Evolutionary conservation across 768 basidiomycete genomes (phyloP).

Genomic region (Crepidotus variabilis): DNA sequence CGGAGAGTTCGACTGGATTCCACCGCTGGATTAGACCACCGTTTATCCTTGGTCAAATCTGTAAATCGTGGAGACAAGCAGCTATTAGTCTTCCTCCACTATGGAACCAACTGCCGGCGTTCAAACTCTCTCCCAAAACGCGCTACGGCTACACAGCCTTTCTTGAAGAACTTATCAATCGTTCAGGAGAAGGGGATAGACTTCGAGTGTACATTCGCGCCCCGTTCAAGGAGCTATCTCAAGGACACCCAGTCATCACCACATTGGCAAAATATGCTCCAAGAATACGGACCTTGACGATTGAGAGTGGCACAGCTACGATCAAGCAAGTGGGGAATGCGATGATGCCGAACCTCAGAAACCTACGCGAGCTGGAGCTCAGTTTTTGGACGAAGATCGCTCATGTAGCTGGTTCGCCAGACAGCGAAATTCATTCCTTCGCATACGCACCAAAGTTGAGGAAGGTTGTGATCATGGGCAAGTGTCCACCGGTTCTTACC

Average conservation of each 20-base stretch:
- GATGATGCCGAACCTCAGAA: background rate
- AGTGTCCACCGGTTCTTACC: conserved; percentile 4
- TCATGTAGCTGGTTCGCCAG: background rate
- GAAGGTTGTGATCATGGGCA: conserved; percentile 6
- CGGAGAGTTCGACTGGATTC: conserved; percentile 1
- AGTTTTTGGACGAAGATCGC: conserved; percentile 2
- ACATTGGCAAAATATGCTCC: conserved; percentile 3
- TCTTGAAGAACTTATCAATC: conserved; percentile 5
- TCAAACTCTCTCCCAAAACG: background rate
- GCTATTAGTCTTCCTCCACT: conserved; percentile 5
- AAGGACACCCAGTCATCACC: conserved; percentile 3
- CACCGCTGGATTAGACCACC: conserved; percentile 5
- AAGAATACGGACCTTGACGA: conserved; percentile 7
- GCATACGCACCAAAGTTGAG: conserved; percentile 1
- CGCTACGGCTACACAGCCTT: background rate
- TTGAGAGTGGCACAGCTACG: conserved; percentile 5
- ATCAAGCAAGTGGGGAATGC: background rate
- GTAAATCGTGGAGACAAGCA: conserved; percentile 5
- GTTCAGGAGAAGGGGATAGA: conserved; percentile 5
- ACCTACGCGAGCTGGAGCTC: conserved; percentile 6
- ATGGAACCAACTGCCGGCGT: conserved; percentile 9
- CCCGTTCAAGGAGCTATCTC: conserved; percentile 4
- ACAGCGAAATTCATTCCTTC: conserved; percentile 2
- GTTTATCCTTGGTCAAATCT: conserved; percentile 9
- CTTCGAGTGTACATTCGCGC: conserved; percentile 6